Percentiles rank a stretch among this genome's conserved stretches.
Conservation (phyloP, 192 early-diverging fungal species). For the Ramicandelaber brevisporus region DNA sequence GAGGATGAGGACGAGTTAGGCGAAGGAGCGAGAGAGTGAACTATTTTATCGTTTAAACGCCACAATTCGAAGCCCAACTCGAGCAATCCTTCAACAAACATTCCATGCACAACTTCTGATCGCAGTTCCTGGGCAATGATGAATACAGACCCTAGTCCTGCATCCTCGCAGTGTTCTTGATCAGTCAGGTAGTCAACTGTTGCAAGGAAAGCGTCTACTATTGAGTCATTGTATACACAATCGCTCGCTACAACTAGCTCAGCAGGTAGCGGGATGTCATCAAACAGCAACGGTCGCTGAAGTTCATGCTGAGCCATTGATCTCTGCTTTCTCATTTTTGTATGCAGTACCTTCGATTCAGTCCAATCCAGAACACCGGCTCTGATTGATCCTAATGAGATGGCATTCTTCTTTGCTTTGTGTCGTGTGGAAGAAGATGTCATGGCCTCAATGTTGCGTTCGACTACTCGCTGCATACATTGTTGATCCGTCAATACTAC, state of each 20-base stretch:
- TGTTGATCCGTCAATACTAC: constrained; percentile 13
- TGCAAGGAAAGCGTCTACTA: constrained; percentile 9
- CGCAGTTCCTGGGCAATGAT: constrained; percentile 16
- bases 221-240: constrained; percentile 16
- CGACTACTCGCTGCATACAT: constrained; percentile 9
- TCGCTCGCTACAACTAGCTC: constrained; percentile 15
- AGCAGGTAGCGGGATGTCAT: constrained; percentile 2
- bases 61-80: no score
- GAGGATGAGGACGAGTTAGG: no score
- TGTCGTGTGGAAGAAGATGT: neutral
- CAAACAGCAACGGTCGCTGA: constrained; percentile 5
- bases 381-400: neutral
- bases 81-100: constrained; percentile 8
- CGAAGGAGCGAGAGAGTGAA: no score
- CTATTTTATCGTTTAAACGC: no score
- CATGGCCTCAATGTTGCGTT: constrained; percentile 5
- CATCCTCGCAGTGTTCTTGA: constrained; percentile 5
- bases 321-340: constrained; percentile 4
- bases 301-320: neutral
- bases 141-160: constrained; percentile 3
- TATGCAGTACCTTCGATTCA: constrained; percentile 8
- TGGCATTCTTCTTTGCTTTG: neutral
- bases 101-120: constrained; percentile 15
- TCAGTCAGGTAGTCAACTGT: constrained; percentile 5
- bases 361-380: no score